phyloP scores from a whole-genome alignment of 306 rosid species.

The Fragaria vesca region DNA sequence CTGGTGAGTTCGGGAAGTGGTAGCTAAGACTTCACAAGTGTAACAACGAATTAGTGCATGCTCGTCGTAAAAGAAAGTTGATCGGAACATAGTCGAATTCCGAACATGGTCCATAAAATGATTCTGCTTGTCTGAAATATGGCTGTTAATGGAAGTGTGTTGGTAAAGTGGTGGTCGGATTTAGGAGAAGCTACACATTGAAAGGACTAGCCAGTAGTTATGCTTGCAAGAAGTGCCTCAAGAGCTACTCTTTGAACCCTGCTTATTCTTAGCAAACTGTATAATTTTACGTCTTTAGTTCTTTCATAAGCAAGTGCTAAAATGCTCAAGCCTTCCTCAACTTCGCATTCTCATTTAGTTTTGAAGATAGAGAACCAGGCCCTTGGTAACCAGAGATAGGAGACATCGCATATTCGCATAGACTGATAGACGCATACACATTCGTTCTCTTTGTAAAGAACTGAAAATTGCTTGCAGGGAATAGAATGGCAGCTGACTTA shows the following conservation, averaged over 20 bases:
- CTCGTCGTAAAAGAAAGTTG: not conserved
- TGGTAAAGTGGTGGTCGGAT: not conserved
- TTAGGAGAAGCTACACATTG: no score
- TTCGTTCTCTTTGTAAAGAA: not conserved
- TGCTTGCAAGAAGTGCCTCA: not conserved
- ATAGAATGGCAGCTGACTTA: not conserved
- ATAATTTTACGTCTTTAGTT: not conserved
- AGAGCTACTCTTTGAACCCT: not conserved
- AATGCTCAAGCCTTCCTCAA: not conserved
- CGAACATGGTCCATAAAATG: not conserved
- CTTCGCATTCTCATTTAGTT: not conserved
- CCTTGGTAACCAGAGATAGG: not conserved
- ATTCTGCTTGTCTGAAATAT: no score
- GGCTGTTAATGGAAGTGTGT: not conserved
- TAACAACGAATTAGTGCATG: not conserved
- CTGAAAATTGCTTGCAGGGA: not conserved
- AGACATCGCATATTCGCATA: not conserved
- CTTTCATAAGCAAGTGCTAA: not conserved
- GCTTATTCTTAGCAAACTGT: not conserved
- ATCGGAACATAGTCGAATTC: not conserved
- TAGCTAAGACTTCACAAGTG: not conserved
- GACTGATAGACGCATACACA: not conserved
- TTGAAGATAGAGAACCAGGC: not conserved
- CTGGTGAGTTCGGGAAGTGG: no score
- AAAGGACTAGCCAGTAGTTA: no score